Percentiles rank a stretch among this genome's conserved stretches.
Conservation (phyloP, 441 rosid genomes). For the Jatropha podagrica region DNA sequence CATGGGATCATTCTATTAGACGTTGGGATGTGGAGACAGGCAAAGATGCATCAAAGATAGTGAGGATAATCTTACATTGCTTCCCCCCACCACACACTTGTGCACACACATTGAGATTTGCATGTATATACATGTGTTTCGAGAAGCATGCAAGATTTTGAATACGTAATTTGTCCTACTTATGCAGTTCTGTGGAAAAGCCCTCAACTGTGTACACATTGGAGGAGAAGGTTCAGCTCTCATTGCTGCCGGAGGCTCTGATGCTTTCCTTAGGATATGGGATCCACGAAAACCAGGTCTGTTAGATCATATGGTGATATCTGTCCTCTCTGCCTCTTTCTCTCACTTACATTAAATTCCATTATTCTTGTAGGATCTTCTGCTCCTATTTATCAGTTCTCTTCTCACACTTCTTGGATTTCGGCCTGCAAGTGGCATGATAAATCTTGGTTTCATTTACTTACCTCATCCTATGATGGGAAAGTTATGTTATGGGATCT, state of each 20-base stretch:
- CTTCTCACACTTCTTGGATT: constrained; percentile 92
- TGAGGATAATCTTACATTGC: constrained; percentile 20
- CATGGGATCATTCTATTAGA: constrained; percentile 96
- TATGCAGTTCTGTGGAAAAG: constrained; percentile 80
- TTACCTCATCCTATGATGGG: constrained; percentile 95
- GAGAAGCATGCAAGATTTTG: too few species aligned
- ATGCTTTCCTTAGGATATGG: constrained; percentile 90
- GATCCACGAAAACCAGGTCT: constrained; percentile 98
- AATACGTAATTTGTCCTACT: constrained; percentile 7
- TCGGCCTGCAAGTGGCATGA: constrained; percentile 94
- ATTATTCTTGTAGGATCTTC: constrained; percentile 63
- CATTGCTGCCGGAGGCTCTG: constrained; percentile 90
- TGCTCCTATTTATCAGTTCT: constrained; percentile 82
- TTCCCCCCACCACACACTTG: neutral
- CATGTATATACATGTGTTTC: too few species aligned
- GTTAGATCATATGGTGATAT: constrained; percentile 7
- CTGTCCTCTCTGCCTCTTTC: constrained; percentile 3
- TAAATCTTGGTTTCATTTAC: constrained; percentile 75
- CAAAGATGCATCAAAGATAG: constrained; percentile 70
- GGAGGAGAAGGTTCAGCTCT: constrained; percentile 96
- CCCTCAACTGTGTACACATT: constrained; percentile 72
- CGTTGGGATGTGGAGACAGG: constrained; percentile 89
- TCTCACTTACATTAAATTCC: constrained; percentile 9
- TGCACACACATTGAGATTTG: neutral
- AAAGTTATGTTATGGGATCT: constrained; percentile 99